These are phyloP conservation scores for Yamagishiella unicocca DNA, from an alignment of 139 green algal genomes.

Conservation along the genomic window DNA sequence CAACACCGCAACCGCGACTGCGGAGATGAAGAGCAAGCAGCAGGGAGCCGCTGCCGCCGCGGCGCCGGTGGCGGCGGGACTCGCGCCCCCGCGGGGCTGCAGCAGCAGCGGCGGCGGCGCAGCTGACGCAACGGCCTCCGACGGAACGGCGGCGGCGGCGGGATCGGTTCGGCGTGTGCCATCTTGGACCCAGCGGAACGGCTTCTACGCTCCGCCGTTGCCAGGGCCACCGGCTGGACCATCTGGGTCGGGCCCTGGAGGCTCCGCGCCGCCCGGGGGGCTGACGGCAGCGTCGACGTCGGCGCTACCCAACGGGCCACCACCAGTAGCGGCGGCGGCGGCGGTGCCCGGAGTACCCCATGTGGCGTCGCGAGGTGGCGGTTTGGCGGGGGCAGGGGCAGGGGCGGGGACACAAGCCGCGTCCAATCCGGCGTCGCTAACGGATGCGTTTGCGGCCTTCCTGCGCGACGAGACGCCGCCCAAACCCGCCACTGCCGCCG, in stretches of 20 bases:
- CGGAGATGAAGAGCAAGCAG: not conserved
- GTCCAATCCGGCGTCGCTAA: not conserved
- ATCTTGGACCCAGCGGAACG: not conserved
- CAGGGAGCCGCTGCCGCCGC: not conserved
- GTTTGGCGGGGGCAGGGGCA: not conserved
- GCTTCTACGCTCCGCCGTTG: no score
- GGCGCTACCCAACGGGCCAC: not conserved
- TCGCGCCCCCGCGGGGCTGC: not conserved
- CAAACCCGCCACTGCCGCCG: constrained; percentile 15
- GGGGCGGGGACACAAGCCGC: no score
- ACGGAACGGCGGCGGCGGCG: not conserved
- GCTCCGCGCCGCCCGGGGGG: no score
- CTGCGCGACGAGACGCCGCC: constrained; percentile 18
- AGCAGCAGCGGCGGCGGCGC: not conserved
- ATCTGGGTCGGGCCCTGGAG: not conserved
- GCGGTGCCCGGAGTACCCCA: not conserved
- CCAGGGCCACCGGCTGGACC: no score
- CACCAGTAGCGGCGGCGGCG: not conserved
- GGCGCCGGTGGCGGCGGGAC: not conserved
- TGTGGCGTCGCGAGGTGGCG: not conserved
- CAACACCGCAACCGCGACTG: constrained; percentile 17
- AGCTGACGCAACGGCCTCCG: no score
- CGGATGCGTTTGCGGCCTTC: constrained; percentile 36
- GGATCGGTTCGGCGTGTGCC: not conserved
- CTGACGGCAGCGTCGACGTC: not conserved